Conservation (phyloP, 306 rosid species). For the Dryas octopetala region DNA sequence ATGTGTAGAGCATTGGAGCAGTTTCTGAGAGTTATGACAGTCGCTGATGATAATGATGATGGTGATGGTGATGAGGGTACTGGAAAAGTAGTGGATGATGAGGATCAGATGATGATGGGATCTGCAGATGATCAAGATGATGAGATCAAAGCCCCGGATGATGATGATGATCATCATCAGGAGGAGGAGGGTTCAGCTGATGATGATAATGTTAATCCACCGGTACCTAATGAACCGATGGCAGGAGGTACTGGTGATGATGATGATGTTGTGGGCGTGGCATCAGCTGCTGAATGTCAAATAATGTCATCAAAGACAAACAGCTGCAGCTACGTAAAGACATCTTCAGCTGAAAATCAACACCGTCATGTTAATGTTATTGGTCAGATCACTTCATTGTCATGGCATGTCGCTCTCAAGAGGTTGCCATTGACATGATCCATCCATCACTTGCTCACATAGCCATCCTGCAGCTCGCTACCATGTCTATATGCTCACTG, state of each 20-base stretch:
- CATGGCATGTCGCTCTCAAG: constrained; percentile 35
- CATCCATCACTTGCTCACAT: background rate
- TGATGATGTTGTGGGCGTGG: too few relatives aligned
- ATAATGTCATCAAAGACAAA: constrained; percentile 27
- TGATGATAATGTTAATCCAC: too few relatives aligned
- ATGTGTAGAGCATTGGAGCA: constrained; percentile 68
- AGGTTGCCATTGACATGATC: constrained; percentile 43
- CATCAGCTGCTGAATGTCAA: constrained; percentile 35
- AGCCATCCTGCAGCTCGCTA: too few relatives aligned
- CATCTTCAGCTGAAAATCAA: constrained; percentile 36
- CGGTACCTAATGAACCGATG: too few relatives aligned
- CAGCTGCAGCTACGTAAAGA: constrained; percentile 32
- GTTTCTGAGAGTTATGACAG: constrained; percentile 52
- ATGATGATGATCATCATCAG: too few relatives aligned
- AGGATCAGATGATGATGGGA: background rate
- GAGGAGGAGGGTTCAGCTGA: too few relatives aligned
- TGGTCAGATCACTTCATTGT: constrained; percentile 30
- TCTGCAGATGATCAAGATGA: too few relatives aligned
- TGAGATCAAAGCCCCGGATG: too few relatives aligned
- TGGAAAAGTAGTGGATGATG: background rate
- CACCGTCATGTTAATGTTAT: constrained; percentile 1
- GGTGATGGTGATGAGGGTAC: background rate
- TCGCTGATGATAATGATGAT: background rate
- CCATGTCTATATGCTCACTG: too few relatives aligned
- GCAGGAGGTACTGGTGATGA: background rate